Evolutionary conservation across 805 yeast genomes (phyloP), one percentile per base, ranked within the genome.

Genomic region (Schizosaccharomyces japonicus): DNA sequence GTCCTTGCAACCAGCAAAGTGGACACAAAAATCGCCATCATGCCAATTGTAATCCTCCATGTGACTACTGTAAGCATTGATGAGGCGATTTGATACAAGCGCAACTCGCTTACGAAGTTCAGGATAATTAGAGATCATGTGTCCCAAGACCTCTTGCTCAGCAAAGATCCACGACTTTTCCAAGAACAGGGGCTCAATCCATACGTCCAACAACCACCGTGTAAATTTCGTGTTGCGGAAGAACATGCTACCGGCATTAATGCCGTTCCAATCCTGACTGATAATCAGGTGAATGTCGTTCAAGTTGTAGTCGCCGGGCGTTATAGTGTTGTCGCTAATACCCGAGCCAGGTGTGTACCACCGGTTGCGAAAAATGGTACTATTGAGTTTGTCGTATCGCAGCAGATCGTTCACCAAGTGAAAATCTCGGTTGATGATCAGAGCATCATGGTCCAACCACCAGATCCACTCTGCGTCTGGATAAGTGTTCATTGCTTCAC

Each of bases 181-280:
- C 61, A 80, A 78, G 62, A 75, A 66, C 3, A 77, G 80, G 6
- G 92, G 92, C 55, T 81, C 92, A 85, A 87, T 79, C 92, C 92
- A 80, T 11, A 71, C 55, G 58, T 80, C 90, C 49, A 81, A 63
- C 39, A 81, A 60, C 57, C 78, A 61, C 48, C 73, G 76, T 2
- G 81, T 62, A 92, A 92, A 81, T 10, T 68, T 70, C 2, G 80
- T 75, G 53, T 80, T 68, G 56, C 75, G 71, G 56, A 81, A 67
- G 48, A 81, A 60, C 55, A 81, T 80, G 0, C 87, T 78, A 6
- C 92, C 92, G 49, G 81, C 62, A 57, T 80, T 81, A 63, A 81
- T 80, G 1, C 92, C 92, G 51, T 87, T 87, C 60, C 90, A 79
- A 60, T 81, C 94, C 60, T 81, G 92, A 0, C 90, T 77, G 33